Percentiles rank a stretch among this genome's conserved stretches.
These are phyloP conservation scores for Calonectria crousiana DNA, from an alignment of 2,329 filamentous ascomycete genomes.

Conservation along the genomic window DNA sequence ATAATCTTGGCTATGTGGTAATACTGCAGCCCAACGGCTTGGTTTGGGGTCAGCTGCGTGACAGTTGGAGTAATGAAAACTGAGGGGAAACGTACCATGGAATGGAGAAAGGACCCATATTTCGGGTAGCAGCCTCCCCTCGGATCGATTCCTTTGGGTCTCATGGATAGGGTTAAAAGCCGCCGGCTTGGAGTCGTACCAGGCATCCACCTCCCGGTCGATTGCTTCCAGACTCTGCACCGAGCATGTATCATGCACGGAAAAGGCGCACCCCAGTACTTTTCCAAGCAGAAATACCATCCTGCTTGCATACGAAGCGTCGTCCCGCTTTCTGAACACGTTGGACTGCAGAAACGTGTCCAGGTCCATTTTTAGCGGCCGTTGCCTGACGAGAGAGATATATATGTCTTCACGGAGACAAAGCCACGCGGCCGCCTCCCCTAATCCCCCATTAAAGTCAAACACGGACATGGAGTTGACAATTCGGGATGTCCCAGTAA, in stretches of 20 bases:
- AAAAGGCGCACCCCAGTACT: slow-evolving; percentile 22
- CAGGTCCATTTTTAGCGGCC: slow-evolving; percentile 27
- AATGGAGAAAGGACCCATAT: slow-evolving; percentile 29
- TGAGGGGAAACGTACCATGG: slow-evolving; percentile 14
- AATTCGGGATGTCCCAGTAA: slow-evolving; percentile 32
- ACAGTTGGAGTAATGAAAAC: not conserved
- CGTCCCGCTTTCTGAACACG: slow-evolving; percentile 26
- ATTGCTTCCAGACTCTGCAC: slow-evolving; percentile 11
- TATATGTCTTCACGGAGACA: slow-evolving; percentile 34
- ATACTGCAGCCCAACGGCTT: slow-evolving; percentile 30
- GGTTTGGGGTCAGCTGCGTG: not conserved
- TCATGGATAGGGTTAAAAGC: slow-evolving; percentile 28
- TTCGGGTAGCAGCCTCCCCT: slow-evolving; percentile 24
- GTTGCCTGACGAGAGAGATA: slow-evolving; percentile 30
- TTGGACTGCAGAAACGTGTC: slow-evolving; percentile 33
- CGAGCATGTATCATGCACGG: slow-evolving; percentile 4
- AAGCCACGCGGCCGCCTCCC: slow-evolving; percentile 35
- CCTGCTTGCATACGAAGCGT: slow-evolving; percentile 27
- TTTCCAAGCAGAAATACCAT: slow-evolving; percentile 27
- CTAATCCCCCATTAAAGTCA: slow-evolving; percentile 34
- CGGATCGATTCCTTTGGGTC: slow-evolving; percentile 10
- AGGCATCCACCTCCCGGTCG: slow-evolving; percentile 12
- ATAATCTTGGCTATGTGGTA: slow-evolving; percentile 31
- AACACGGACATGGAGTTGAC: slow-evolving; percentile 36
- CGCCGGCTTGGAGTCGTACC: slow-evolving; percentile 27